These are phyloP conservation scores for Sclerotinia minor DNA, from an alignment of 2,329 filamentous ascomycete genomes.

Conservation along the genomic window DNA sequence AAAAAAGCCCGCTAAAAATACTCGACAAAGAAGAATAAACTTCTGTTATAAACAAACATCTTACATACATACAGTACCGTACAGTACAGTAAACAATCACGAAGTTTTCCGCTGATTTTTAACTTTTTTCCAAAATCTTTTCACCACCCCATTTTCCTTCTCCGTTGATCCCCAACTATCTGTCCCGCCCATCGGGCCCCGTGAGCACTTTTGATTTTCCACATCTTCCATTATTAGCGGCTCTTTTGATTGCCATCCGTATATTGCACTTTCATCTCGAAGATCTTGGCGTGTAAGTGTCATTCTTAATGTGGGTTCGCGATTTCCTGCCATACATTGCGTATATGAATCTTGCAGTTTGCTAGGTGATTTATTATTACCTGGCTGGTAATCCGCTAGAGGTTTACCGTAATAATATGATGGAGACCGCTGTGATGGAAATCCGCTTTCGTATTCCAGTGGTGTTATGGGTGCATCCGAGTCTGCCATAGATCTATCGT, in stretches of 20 bases:
- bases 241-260: conserved; percentile 65
- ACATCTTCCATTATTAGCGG: conserved; percentile 58
- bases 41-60: conserved; percentile 3
- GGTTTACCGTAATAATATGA: conserved; percentile 37
- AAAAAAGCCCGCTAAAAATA: conserved; percentile 23
- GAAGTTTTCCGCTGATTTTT: conserved; percentile 37
- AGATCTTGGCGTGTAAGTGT: conserved; percentile 89
- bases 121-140: conserved; percentile 65
- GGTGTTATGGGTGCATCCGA: conserved; percentile 53
- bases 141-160: conserved; percentile 57
- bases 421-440: conserved; percentile 35
- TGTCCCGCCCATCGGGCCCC: conserved; percentile 40
- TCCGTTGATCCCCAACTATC: conserved; percentile 47
- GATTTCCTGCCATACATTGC: conserved; percentile 57
- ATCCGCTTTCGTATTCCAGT: conserved; percentile 35
- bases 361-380: conserved; percentile 35
- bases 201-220: conserved; percentile 52
- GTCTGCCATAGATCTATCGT: conserved; percentile 56
- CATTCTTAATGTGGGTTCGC: conserved; percentile 97
- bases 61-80: too few relatives aligned
- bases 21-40: conserved; percentile 6
- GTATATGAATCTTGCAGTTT: conserved; percentile 45
- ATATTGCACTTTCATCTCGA: conserved; percentile 70
- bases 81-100: conserved; percentile 5
- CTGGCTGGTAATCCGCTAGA: conserved; percentile 44